Base-by-base conservation (phyloP, 192 early-diverging fungal species). In the Allomyces javanicus region DNA sequence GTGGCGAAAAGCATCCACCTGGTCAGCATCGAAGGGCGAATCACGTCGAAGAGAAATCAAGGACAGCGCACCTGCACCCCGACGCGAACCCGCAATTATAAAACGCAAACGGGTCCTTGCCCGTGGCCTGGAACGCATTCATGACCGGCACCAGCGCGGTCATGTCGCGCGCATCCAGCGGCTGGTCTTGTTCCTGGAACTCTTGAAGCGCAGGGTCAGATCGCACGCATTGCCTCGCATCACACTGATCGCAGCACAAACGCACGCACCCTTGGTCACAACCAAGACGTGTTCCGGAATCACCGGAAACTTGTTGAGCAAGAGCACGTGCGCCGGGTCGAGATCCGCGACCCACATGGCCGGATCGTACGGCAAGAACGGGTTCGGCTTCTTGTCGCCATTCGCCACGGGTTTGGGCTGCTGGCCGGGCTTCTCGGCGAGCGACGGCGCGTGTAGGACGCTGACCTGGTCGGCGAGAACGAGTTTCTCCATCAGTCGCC, bases 221-320 rank as follows among this genome's bases (percentile, higher is more conserved):
- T 10, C 6, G 17, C 40, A 7, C 24, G n/a, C 27, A 14, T 50
- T 12, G 1, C 43, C 25, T 23, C 33, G 50, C 21, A 24, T 44
- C 3, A 64, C 5, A 9, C 33, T 40, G 24, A 22, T 26, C 19
- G 24, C 14, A 64, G 1, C 25, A 33, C 24, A 62, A 24, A 68
- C 1, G 26, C 73, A 68, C 1, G 26, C 73, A 81, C 81, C 78
- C 73, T 84, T 84, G 0, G 83, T 82, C 9, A 79, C 72, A 25
- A 84, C 44, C 4, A 84, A 66, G 21, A 81, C 64, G 67, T 84
- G 83, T 2, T 74, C 62, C 5, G 81, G 77, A 33, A 82, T 72
- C 44, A 82, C 69, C 33, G 76, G 73, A 69, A 75, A 84, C 65
- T 84, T 84, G 71, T 84, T 84, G 23, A 84, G 68, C 10, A 84